Percentiles rank a stretch among this genome's conserved stretches.
Evolutionary conservation across 2,329 filamentous ascomycete species (phyloP).

Genomic region (Lachnellula cervina): DNA sequence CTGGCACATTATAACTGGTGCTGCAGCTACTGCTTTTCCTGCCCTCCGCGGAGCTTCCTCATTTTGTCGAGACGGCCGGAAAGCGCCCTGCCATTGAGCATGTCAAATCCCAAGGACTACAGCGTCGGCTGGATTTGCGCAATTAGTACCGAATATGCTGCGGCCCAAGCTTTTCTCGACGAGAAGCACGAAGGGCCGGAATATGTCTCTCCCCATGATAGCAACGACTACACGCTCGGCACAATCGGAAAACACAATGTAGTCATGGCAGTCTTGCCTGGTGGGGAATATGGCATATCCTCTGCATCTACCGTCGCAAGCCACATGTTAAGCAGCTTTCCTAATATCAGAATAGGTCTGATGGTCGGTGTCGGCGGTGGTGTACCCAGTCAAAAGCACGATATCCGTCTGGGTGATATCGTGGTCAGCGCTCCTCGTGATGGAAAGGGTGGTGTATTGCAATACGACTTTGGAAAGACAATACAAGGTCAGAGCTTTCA

Average conservation of each 20-base stretch:
- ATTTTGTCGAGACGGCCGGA: too few species aligned
- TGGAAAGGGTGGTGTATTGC: slow-evolving; percentile 10
- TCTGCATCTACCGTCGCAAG: slow-evolving; percentile 18
- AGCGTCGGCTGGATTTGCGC: slow-evolving; percentile 29
- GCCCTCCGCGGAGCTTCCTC: too few species aligned
- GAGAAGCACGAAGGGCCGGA: slow-evolving; percentile 14
- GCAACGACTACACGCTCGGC: slow-evolving; percentile 19
- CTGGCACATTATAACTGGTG: too few species aligned
- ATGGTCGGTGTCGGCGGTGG: slow-evolving; percentile 19
- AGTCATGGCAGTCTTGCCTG: slow-evolving; percentile 18
- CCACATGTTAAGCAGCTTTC: slow-evolving; percentile 18
- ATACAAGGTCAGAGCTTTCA: slow-evolving; percentile 17
- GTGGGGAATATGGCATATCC: slow-evolving; percentile 10
- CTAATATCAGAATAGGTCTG: slow-evolving; percentile 12
- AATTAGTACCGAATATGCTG: slow-evolving; percentile 25
- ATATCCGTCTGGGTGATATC: neutral
- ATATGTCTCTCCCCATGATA: slow-evolving; percentile 1
- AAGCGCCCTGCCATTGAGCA: slow-evolving; percentile 1
- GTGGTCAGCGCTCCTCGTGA: too few species aligned
- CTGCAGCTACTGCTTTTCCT: too few species aligned
- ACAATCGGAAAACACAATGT: slow-evolving; percentile 17
- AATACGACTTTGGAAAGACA: neutral
- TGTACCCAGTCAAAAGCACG: slow-evolving; percentile 9
- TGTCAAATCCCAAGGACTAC: slow-evolving; percentile 21
- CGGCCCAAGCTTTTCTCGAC: slow-evolving; percentile 20